Percentiles rank a stretch among this genome's conserved stretches.
Conservation (phyloP, 495 filamentous ascomycete genomes). For the Parachaetomium inaequale region DNA sequence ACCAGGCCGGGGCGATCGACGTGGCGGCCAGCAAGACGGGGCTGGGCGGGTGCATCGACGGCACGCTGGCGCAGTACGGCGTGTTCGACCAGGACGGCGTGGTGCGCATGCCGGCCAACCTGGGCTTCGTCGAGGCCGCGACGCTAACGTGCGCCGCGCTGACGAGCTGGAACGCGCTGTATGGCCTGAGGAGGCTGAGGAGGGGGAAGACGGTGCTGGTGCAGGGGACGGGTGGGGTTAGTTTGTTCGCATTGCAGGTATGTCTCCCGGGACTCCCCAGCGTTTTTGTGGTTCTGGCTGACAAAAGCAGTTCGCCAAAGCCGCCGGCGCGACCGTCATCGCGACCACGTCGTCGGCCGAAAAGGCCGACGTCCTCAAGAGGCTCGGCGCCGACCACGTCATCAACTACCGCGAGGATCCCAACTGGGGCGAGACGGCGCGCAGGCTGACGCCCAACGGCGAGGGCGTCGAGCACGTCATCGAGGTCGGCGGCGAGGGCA, state of each 20-base stretch:
- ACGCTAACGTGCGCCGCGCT: slow-evolving; percentile 70
- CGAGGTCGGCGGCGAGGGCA: slow-evolving; percentile 65
- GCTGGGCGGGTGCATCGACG: slow-evolving; percentile 68
- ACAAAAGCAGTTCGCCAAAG: slow-evolving; percentile 66
- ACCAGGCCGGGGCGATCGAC: slow-evolving; percentile 59
- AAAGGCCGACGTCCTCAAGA: slow-evolving; percentile 64
- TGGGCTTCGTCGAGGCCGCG: slow-evolving; percentile 60
- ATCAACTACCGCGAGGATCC: slow-evolving; percentile 69
- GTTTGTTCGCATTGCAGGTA: slow-evolving; percentile 62
- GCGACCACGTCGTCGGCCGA: slow-evolving; percentile 67
- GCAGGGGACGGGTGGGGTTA: slow-evolving; percentile 80
- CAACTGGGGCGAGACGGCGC: slow-evolving; percentile 76
- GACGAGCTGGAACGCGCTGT: slow-evolving; percentile 81
- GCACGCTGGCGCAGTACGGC: slow-evolving; percentile 68
- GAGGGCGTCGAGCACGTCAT: slow-evolving; percentile 67
- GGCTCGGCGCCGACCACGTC: slow-evolving; percentile 72
- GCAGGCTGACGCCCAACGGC: slow-evolving; percentile 55
- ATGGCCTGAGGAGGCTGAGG: slow-evolving; percentile 62
- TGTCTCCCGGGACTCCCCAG: too few relatives aligned
- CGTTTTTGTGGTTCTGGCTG: background rate
- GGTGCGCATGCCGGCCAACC: slow-evolving; percentile 59
- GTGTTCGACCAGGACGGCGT: slow-evolving; percentile 67
- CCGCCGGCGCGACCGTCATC: slow-evolving; percentile 75
- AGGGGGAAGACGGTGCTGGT: slow-evolving; percentile 70
- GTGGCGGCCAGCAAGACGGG: slow-evolving; percentile 46